Conservation (phyloP, 2,329 filamentous ascomycete genomes). For the Aspergillus sojae region DNA sequence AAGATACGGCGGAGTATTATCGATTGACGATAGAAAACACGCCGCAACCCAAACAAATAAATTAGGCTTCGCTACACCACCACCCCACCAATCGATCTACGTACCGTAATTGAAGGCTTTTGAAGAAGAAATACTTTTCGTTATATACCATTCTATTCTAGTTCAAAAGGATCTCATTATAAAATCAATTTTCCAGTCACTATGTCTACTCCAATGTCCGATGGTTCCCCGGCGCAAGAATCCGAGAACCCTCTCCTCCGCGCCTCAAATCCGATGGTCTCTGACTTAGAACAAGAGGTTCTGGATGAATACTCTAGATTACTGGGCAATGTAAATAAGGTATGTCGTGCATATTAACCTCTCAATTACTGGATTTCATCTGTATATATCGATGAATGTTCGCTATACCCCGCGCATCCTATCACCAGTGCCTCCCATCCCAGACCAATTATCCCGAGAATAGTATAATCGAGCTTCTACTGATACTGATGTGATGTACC, state of each 20-base stretch:
- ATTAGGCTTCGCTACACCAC: background rate
- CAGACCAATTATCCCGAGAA: background rate
- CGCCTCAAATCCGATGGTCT: slow-evolving; percentile 51
- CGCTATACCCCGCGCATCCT: background rate
- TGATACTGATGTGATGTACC: background rate
- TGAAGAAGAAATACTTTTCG: background rate
- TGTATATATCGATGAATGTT: background rate
- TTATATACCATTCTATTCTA: background rate
- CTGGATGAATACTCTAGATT: slow-evolving; percentile 90
- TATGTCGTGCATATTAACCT: slow-evolving; percentile 38
- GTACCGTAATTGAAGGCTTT: background rate
- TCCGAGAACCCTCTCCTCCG: slow-evolving; percentile 41
- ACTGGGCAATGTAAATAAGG: slow-evolving; percentile 88
- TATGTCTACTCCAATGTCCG: slow-evolving; percentile 1
- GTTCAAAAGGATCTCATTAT: background rate
- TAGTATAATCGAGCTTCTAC: background rate
- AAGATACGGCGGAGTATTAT: too few relatives aligned
- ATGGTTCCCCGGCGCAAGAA: slow-evolving; percentile 8
- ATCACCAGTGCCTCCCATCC: background rate
- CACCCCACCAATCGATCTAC: background rate
- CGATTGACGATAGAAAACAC: background rate
- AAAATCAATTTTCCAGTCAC: background rate
- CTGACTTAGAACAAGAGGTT: slow-evolving; percentile 87
- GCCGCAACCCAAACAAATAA: background rate
- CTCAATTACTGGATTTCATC: background rate